Base-by-base conservation (phyloP, 306 rosid species). In the Pterocarpus santalinus region DNA sequence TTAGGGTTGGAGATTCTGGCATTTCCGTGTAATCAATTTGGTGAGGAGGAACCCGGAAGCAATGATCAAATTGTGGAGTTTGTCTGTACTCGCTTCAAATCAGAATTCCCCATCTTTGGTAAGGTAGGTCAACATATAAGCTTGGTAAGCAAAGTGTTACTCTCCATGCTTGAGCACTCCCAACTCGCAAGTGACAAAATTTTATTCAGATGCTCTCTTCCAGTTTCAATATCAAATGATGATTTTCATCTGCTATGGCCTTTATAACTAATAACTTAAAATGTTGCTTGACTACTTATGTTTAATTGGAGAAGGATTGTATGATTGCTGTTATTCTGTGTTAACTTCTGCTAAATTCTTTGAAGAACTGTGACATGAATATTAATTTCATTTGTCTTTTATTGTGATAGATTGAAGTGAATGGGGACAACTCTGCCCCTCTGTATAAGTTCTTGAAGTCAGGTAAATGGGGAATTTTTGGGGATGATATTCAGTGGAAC, bases 11-110 rank as follows among this genome's bases (percentile, higher is more conserved):
- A 94, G 85, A 82, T 91, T 58, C 91, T 94, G 77, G 98, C 92
- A 63, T 92, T 94, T 87, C 97, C 97, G 10, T 92, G 98, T 72
- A 94, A 94, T 61, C 97, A 94, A 82, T 94, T 94, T 82, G 94
- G 92, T 2, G 91, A 77, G 16, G 87, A 92, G 81, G 98, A 94
- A 86, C 97, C 98, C 0, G 98, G 93, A 84, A 92, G 82, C 80
- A 94, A 92, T 75, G 90, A 90, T 68, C 89, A 92, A 88, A 94
- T 94, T 73, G 62, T 75, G 80, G 92, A 94, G 11, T 92, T 91
- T 15, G 97, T 92, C 72, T 94, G 97, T 81, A 92, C 91, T 58
- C 94, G 89, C 72, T 94, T 91, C 89, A 94, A 91, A 83, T 86
- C 97, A 0, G 97, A 94, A 78, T 94, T 94, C 60, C 95, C 94